These are phyloP conservation scores for Myriosclerotinia duriaeana DNA, from an alignment of 2,329 filamentous ascomycete species.

Conservation along the genomic window DNA sequence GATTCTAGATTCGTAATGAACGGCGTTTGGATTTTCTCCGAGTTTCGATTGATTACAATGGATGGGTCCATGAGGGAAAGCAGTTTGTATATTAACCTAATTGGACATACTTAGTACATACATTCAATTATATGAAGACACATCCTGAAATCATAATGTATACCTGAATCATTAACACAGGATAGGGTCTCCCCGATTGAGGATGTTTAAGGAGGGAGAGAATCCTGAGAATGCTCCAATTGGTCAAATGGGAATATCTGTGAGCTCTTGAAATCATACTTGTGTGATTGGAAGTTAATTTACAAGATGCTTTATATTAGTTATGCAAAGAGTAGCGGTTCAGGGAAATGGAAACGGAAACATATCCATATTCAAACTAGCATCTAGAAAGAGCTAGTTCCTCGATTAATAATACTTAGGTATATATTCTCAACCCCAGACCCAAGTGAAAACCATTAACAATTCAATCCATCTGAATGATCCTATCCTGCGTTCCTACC, in stretches of 20 bases:
- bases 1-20: conserved; percentile 11
- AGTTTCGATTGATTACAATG: neutral
- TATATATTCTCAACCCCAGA: too few species aligned
- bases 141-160: neutral
- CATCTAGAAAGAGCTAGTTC: neutral
- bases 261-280: too few species aligned
- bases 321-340: neutral
- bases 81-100: neutral
- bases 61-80: neutral
- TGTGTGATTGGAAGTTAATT: too few species aligned
- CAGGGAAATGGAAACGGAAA: neutral
- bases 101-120: neutral
- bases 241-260: too few species aligned
- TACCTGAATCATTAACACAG: neutral
- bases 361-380: too few species aligned
- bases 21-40: neutral
- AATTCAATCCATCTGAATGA: neutral
- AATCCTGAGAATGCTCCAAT: neutral
- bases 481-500: neutral
- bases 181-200: neutral
- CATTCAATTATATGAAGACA: neutral
- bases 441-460: neutral
- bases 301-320: neutral
- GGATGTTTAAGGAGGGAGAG: neutral
- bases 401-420: neutral